These are phyloP conservation scores for Eragrostis curvula DNA, from an alignment of 176 grass and related monocot species.

Conservation along the genomic window DNA sequence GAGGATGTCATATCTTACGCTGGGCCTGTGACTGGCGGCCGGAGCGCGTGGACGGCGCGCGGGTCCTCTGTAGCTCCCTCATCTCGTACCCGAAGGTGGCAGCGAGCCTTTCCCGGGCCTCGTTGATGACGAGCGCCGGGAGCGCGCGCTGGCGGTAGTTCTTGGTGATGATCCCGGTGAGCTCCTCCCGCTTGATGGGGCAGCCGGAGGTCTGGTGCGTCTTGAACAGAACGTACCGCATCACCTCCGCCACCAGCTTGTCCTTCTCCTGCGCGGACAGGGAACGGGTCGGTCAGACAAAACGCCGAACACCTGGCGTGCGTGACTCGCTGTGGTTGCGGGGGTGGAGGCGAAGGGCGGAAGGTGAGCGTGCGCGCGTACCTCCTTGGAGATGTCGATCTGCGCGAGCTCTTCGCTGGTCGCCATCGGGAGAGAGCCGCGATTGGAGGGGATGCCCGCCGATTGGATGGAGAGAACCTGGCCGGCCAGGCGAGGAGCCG, in stretches of 20 bases:
- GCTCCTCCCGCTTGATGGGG: constrained; percentile 90
- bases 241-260: constrained; percentile 88
- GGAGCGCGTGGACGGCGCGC: constrained; percentile 55
- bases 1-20: constrained; percentile 28
- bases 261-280: constrained; percentile 77
- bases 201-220: constrained; percentile 71
- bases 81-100: constrained; percentile 85
- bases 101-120: constrained; percentile 69
- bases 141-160: constrained; percentile 80
- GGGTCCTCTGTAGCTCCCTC: constrained; percentile 81
- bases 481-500: neutral
- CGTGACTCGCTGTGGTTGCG: neutral
- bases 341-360: too few relatives aligned
- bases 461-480: neutral
- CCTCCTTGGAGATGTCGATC: constrained; percentile 80
- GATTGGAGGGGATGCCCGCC: neutral
- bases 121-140: constrained; percentile 78
- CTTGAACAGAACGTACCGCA: constrained; percentile 83
- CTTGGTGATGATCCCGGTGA: constrained; percentile 83
- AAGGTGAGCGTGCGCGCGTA: neutral
- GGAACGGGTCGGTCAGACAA: neutral
- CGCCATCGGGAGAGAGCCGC: constrained; percentile 45
- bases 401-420: constrained; percentile 61
- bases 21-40: constrained; percentile 56
- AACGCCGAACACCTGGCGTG: constrained; percentile 33